Evolutionary conservation across 2,329 filamentous ascomycete species (phyloP), one percentile per base, ranked within the genome.

Genomic region (Ustulina deusta): DNA sequence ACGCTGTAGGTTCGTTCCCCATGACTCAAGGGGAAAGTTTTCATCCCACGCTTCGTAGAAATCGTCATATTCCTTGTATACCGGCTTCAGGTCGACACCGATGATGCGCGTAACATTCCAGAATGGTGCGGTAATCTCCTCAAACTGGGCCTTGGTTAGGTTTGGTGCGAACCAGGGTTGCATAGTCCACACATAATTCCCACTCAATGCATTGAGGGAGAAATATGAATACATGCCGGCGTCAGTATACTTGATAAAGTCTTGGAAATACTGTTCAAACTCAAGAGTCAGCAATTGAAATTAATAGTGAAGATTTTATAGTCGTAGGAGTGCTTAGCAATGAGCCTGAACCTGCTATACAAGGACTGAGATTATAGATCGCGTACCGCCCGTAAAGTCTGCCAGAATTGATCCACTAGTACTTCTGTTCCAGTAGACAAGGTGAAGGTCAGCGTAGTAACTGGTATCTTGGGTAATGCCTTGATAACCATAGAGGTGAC

Each of bases 401-500:
- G 61, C 74, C 76, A 79, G 55, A 77, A 79, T 32, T 75, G 74
- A 38, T 77, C 74, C 36, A 75, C 69, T 17, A 76, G 73, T 66
- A 80, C 74, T 2, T 74, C 61, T 7, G 60, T 60, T 11, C 72
- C 71, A 13, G 72, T 75, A 15, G 70, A 61, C 5, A 75, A 61
- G 32, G 59, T 69, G 36, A 75, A 78, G 51, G 57, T 73, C 69
- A 76, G 77, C 61, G 78, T 77, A n/a, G 74, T 73, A 29, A 76
- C 74, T 6, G 71, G 62, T 65, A 58, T 80, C 32, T 80, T 74
- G 3, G 80, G 79, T 38, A 78, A 73, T 38, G 73, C 75, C 27
- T 72, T 76, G 60, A 83, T 76, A 3, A 80, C 79, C 70, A 80
- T 77, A 0, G 81, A 83, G 17, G 79, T 78, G 6, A 84, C 82